Conservation (phyloP, 805 yeast species). For the Wickerhamiella nectarea region DNA sequence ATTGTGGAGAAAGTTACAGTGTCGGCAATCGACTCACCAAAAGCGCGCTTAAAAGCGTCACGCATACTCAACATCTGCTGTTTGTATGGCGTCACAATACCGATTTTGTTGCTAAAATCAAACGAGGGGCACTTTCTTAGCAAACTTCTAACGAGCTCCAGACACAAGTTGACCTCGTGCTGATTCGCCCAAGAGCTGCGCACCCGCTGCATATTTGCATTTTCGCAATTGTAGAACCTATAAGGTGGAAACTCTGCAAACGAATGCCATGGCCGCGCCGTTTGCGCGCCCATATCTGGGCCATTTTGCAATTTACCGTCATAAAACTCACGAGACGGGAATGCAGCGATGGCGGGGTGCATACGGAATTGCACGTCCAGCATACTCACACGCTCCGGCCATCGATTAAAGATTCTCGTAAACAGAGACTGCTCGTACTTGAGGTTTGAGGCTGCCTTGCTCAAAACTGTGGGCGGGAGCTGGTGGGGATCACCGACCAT, state of each 20-base stretch:
- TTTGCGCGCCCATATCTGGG: conserved; percentile 46
- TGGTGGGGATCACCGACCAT: conserved; percentile 99
- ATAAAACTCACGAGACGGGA: conserved; percentile 80
- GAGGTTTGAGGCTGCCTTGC: conserved; percentile 68
- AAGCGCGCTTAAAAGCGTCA: conserved; percentile 40
- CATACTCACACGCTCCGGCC: conserved; percentile 48
- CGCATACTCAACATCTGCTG: conserved; percentile 60
- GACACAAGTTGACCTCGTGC: conserved; percentile 59
- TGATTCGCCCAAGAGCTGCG: conserved; percentile 46
- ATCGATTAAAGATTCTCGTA: conserved; percentile 73
- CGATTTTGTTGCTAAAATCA: conserved; percentile 56
- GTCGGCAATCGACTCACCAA: conserved; percentile 48
- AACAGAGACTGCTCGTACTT: conserved; percentile 85
- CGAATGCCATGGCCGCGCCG: conserved; percentile 64
- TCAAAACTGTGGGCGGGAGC: conserved; percentile 89
- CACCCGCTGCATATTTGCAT: background rate
- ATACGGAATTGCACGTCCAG: conserved; percentile 91
- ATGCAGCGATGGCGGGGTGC: conserved; percentile 83
- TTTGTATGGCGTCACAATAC: conserved; percentile 88
- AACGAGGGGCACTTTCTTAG: conserved; percentile 35
- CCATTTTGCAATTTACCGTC: conserved; percentile 64
- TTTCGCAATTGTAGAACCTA: conserved; percentile 52
- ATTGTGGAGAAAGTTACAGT: conserved; percentile 84
- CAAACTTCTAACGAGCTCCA: conserved; percentile 48
- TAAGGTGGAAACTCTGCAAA: conserved; percentile 51